phyloP scores from a whole-genome alignment of 331 rosid genomes.

The Quercus tomentella region DNA sequence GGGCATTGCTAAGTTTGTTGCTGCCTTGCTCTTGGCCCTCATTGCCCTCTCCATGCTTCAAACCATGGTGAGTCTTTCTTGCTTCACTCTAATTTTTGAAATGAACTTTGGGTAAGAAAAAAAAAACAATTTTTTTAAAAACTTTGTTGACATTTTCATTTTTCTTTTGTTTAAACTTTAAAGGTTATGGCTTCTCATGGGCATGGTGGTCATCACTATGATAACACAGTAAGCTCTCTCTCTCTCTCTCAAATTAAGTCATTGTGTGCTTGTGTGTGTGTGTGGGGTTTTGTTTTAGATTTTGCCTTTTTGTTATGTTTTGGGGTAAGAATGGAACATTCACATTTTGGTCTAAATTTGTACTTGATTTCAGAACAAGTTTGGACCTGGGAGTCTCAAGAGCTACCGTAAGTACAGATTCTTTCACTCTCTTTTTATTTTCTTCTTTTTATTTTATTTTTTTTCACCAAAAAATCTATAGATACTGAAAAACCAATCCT shows the following conservation, averaged over 20 bases:
- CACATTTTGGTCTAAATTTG: background rate
- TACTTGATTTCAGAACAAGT: constrained; percentile 31
- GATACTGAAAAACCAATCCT: background rate
- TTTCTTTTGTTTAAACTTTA: background rate
- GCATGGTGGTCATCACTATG: constrained; percentile 52
- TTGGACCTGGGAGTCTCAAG: constrained; percentile 71
- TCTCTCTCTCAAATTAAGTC: background rate
- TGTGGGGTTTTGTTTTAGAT: background rate
- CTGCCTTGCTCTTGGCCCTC: constrained; percentile 47
- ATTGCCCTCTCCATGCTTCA: constrained; percentile 68
- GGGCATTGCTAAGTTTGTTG: constrained; percentile 53
- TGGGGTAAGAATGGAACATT: background rate
- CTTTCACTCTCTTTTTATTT: background rate
- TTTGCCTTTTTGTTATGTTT: background rate
- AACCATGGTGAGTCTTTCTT: constrained; percentile 36
- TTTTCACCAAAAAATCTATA: background rate
- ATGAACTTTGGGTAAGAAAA: background rate
- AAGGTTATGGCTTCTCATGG: constrained; percentile 71
- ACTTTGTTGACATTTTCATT: background rate
- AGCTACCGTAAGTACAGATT: constrained; percentile 56
- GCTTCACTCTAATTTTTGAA: background rate
- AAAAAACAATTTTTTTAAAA: background rate
- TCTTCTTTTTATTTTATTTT: background rate
- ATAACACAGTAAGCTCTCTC: constrained; percentile 29
- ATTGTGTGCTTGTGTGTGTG: background rate